Conservation (phyloP, 2,329 filamentous ascomycete species). For the Cercospora sp. region DNA sequence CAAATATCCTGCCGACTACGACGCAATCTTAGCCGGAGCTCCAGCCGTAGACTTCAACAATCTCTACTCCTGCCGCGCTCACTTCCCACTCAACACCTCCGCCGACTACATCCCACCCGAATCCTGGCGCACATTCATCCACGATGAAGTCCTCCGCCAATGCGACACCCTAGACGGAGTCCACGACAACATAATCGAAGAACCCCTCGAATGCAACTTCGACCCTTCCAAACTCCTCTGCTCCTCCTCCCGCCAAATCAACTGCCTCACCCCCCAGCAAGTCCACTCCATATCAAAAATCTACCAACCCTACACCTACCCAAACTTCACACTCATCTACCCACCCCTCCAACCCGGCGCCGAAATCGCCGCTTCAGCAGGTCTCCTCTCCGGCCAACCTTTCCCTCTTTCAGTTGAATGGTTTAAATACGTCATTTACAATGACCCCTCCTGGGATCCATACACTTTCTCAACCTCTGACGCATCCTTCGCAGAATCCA, state of each 20-base stretch:
- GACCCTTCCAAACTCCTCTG: constrained; percentile 44
- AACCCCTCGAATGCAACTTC: constrained; percentile 47
- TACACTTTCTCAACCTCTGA: constrained; percentile 40
- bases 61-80: neutral
- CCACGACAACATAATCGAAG: constrained; percentile 50
- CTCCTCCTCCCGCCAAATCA: constrained; percentile 7
- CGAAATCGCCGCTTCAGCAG: constrained; percentile 35
- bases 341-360: constrained; percentile 37
- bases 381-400: constrained; percentile 45
- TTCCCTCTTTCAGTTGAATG: constrained; percentile 53
- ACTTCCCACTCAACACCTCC: neutral
- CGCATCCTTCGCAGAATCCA: constrained; percentile 38
- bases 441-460: constrained; percentile 45
- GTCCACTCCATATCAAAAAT: neutral
- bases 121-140: constrained; percentile 45
- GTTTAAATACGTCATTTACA: constrained; percentile 52
- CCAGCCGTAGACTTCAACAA: constrained; percentile 48
- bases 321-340: constrained; percentile 14
- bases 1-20: constrained; percentile 55
- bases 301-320: constrained; percentile 2
- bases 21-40: constrained; percentile 55
- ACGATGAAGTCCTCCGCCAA: constrained; percentile 46
- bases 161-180: constrained; percentile 53
- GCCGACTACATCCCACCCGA: constrained; percentile 3
- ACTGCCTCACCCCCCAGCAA: neutral